Evolutionary conservation across 345 rosid species (phyloP).

Genomic region (Citrus inodora): DNA sequence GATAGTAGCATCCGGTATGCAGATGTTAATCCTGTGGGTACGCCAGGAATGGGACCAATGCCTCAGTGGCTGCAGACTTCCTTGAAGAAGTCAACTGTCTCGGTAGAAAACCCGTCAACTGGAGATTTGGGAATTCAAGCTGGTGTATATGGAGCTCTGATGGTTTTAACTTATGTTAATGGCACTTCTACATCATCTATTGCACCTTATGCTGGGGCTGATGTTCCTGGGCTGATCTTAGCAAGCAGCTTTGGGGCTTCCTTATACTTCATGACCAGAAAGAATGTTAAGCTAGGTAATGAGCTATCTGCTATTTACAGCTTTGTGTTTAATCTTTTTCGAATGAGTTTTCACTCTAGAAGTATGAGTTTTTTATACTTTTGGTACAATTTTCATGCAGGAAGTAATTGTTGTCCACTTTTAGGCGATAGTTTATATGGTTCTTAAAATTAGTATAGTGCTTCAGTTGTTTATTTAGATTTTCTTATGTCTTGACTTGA

Average conservation of each 20-base stretch:
- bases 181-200: constrained; percentile 53
- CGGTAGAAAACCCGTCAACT: constrained; percentile 71
- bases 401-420: neutral
- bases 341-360: neutral
- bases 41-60: constrained; percentile 48
- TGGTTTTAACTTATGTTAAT: constrained; percentile 74
- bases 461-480: neutral
- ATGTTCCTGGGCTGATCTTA: constrained; percentile 77
- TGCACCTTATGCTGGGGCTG: constrained; percentile 61
- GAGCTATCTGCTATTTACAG: neutral
- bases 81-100: constrained; percentile 55
- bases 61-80: constrained; percentile 73
- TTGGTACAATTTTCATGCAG: neutral
- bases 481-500: neutral
- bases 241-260: constrained; percentile 92
- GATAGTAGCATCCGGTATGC: constrained; percentile 78
- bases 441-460: neutral
- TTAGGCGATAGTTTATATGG: neutral
- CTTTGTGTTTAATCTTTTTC: neutral
- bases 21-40: constrained; percentile 66
- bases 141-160: constrained; percentile 88
- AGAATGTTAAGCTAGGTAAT: constrained; percentile 81
- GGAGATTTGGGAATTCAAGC: constrained; percentile 74
- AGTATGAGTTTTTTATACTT: neutral
- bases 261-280: constrained; percentile 81